phyloP scores from a whole-genome alignment of 2,329 filamentous ascomycete genomes.

The Pseudogymnoascus sp. region DNA sequence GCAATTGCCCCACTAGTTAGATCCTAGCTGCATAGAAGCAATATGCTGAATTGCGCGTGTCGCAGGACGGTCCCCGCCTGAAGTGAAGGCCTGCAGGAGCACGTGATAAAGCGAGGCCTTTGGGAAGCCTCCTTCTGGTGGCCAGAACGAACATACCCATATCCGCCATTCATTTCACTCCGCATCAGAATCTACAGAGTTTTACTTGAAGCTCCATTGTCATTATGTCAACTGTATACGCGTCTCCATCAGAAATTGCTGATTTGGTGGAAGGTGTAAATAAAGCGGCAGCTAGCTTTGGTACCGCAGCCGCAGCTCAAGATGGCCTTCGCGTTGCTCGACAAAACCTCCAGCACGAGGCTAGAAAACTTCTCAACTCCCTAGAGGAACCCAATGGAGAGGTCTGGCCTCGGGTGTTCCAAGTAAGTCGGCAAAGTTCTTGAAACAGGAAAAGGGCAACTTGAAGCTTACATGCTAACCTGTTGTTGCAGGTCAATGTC shows the following conservation, averaged over 20 bases:
- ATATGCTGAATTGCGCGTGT: background rate
- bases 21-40: background rate
- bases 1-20: background rate
- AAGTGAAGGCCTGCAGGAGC: background rate
- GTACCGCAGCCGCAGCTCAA: slow-evolving; percentile 8
- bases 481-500: slow-evolving; percentile 17
- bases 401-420: slow-evolving; percentile 20
- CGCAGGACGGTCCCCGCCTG: background rate
- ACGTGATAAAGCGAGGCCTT: background rate
- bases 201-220: background rate
- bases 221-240: slow-evolving; percentile 17
- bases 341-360: slow-evolving; percentile 18
- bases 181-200: background rate
- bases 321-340: slow-evolving; percentile 16
- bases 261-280: slow-evolving; percentile 17
- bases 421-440: slow-evolving; percentile 11
- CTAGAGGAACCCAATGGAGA: slow-evolving; percentile 22
- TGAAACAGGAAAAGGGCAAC: background rate
- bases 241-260: slow-evolving; percentile 13
- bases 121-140: background rate
- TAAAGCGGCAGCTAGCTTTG: slow-evolving; percentile 15
- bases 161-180: background rate
- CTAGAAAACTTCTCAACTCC: slow-evolving; percentile 18
- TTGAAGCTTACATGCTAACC: background rate
- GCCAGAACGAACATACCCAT: background rate